Percentiles rank a stretch among this genome's conserved stretches.
phyloP scores from a whole-genome alignment of 108 stramenopile species.

The Cyclotella distinguenda region DNA sequence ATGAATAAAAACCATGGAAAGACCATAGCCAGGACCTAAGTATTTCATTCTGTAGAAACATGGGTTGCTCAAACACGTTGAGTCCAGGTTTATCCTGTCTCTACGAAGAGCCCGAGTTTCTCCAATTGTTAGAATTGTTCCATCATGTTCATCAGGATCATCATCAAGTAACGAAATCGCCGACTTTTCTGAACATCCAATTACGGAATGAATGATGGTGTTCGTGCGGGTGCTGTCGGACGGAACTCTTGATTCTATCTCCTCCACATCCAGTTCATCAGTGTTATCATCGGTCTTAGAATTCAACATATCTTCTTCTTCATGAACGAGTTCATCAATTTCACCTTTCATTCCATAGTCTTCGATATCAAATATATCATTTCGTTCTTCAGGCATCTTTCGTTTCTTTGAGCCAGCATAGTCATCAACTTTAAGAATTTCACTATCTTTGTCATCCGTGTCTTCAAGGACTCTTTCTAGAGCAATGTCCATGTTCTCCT shows the following conservation, averaged over 20 bases:
- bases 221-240: neutral
- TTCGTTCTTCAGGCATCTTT: slow-evolving; percentile 32
- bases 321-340: slow-evolving; percentile 66
- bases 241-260: slow-evolving; percentile 16
- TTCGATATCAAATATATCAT: slow-evolving; percentile 44
- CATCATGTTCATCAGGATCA: slow-evolving; percentile 19
- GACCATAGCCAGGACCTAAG: slow-evolving; percentile 16
- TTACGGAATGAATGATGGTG: neutral
- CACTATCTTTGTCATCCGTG: slow-evolving; percentile 44
- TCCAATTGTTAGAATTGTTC: slow-evolving; percentile 16
- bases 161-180: slow-evolving; percentile 31
- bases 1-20: slow-evolving; percentile 35
- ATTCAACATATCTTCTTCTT: slow-evolving; percentile 71
- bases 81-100: neutral
- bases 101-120: slow-evolving; percentile 3
- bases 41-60: too few relatives aligned
- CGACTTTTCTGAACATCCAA: slow-evolving; percentile 6
- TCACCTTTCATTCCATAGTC: slow-evolving; percentile 55
- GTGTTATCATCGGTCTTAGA: slow-evolving; percentile 51
- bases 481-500: slow-evolving; percentile 82
- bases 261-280: slow-evolving; percentile 39
- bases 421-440: slow-evolving; percentile 43
- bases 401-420: slow-evolving; percentile 33
- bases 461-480: slow-evolving; percentile 48
- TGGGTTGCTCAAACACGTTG: too few relatives aligned